Conservation (phyloP, 1,284 basidiomycete species). For the Malassezia cuniculi region DNA sequence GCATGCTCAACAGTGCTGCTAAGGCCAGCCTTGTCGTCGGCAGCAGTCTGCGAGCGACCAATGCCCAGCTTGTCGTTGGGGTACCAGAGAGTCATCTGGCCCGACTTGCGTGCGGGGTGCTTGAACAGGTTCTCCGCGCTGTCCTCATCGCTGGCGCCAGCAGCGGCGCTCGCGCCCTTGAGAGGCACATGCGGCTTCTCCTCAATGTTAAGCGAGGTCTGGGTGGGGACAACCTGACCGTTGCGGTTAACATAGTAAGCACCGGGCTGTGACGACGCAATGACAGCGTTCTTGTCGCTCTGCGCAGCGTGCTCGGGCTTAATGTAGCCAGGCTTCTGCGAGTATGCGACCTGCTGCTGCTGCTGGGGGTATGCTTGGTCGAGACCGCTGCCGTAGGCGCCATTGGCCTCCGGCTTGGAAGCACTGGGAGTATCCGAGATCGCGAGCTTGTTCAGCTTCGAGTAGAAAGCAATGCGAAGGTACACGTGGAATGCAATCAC, state of each 20-base stretch:
- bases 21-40: constrained; percentile 33
- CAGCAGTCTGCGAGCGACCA: constrained; percentile 26
- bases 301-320: no score
- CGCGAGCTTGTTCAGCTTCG: not conserved
- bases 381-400: no score
- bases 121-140: constrained; percentile 22
- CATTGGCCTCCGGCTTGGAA: not conserved
- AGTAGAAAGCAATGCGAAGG: constrained; percentile 1
- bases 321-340: no score
- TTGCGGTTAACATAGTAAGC: no score
- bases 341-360: no score
- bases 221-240: no score
- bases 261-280: no score
- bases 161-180: not conserved
- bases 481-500: constrained; percentile 8
- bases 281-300: no score
- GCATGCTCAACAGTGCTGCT: constrained; percentile 32
- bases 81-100: constrained; percentile 39
- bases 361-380: no score
- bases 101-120: constrained; percentile 32
- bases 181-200: constrained; percentile 16
- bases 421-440: constrained; percentile 1
- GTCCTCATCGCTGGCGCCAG: constrained; percentile 7
- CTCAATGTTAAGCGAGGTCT: constrained; percentile 23
- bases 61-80: constrained; percentile 41